Evolutionary conservation across 1,284 basidiomycete genomes (phyloP).

Genomic region (Meripilus lineatus): DNA sequence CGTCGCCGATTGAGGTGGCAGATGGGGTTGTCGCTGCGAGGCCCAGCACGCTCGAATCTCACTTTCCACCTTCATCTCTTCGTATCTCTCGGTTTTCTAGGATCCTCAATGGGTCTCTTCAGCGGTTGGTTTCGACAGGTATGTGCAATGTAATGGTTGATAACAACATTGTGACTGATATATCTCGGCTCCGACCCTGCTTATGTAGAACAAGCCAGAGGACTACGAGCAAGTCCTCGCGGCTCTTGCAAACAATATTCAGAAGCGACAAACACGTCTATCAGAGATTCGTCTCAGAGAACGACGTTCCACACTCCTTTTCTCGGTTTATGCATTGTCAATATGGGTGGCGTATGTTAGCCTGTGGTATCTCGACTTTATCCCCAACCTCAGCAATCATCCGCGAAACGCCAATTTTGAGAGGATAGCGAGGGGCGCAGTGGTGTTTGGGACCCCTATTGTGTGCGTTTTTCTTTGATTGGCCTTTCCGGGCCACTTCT

Average conservation of each 20-base stretch:
- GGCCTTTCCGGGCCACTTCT: background rate
- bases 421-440: constrained; percentile 43
- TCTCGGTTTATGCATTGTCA: constrained; percentile 80
- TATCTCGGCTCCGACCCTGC: background rate
- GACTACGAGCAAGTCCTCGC: constrained; percentile 72
- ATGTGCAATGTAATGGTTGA: constrained; percentile 3
- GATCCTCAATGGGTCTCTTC: constrained; percentile 24
- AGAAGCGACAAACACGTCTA: constrained; percentile 73
- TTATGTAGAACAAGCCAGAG: constrained; percentile 36
- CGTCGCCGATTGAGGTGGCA: too few species aligned
- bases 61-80: background rate
- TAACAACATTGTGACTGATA: background rate
- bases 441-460: constrained; percentile 72
- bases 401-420: constrained; percentile 37
- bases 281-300: constrained; percentile 87
- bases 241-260: constrained; percentile 59
- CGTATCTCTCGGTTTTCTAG: background rate
- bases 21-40: too few species aligned
- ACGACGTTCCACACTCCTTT: constrained; percentile 73
- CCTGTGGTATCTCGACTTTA: constrained; percentile 73
- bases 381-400: constrained; percentile 42
- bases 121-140: constrained; percentile 31
- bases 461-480: constrained; percentile 55
- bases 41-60: too few species aligned
- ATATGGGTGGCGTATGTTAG: constrained; percentile 78